Conservation (phyloP, 306 rosid genomes). For the Vigna radiata region DNA sequence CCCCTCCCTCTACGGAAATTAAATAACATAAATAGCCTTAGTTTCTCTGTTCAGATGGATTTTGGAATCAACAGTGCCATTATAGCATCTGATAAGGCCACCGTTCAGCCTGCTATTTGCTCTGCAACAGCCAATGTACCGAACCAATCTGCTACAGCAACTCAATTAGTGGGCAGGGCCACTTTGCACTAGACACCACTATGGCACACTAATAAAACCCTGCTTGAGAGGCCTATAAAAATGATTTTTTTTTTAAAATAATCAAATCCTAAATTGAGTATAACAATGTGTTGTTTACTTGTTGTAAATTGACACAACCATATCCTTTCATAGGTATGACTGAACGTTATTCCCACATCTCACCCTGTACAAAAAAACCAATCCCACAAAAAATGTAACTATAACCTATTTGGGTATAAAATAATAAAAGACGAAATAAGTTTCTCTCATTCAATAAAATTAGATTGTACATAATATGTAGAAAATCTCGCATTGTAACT, state of each 20-base stretch:
- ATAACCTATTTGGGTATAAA: not conserved
- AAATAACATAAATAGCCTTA: not conserved
- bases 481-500: not conserved
- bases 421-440: not conserved
- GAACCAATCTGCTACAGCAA: too few species aligned
- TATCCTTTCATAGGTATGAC: not conserved
- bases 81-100: not conserved
- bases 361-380: slow-evolving; percentile 4
- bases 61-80: not conserved
- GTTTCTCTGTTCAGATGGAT: not conserved
- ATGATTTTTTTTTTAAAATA: not conserved
- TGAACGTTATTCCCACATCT: not conserved
- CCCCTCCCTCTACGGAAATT: not conserved
- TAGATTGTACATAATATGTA: not conserved
- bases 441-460: not conserved
- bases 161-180: too few species aligned
- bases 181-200: too few species aligned
- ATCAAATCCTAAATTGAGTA: not conserved
- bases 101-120: not conserved
- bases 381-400: not conserved
- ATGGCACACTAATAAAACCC: too few species aligned
- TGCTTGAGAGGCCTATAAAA: not conserved
- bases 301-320: not conserved
- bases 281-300: not conserved
- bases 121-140: too few species aligned